phyloP scores from a whole-genome alignment of 2,329 filamentous ascomycete genomes.

The Trichoderma lentiforme region DNA sequence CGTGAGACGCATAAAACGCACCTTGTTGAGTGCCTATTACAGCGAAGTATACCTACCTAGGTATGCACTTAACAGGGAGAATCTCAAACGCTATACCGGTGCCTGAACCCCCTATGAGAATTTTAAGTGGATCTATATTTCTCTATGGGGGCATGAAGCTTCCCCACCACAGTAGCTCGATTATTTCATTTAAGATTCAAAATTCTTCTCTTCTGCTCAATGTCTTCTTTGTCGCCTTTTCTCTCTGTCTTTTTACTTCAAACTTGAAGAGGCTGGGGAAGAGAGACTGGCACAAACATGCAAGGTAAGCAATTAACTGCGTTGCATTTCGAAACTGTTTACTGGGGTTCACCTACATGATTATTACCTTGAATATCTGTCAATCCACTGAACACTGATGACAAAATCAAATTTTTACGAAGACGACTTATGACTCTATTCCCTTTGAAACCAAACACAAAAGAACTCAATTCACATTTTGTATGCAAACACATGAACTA shows the following conservation, averaged over 20 bases:
- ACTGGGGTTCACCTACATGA: constrained; percentile 36
- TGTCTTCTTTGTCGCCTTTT: constrained; percentile 16
- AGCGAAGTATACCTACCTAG: background rate
- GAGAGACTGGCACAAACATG: background rate
- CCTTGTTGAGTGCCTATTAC: background rate
- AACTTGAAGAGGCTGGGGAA: background rate
- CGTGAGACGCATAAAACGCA: background rate
- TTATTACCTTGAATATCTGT: constrained; percentile 54
- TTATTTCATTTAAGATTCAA: constrained; percentile 22
- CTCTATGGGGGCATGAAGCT: constrained; percentile 11
- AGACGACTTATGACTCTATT: constrained; percentile 41
- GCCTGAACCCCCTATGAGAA: background rate
- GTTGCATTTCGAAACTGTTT: background rate
- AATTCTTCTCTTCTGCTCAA: constrained; percentile 17
- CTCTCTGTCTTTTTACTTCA: background rate
- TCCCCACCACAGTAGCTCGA: constrained; percentile 22
- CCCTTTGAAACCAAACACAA: background rate
- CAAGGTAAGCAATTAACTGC: constrained; percentile 19
- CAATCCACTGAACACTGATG: constrained; percentile 56
- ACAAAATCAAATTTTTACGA: constrained; percentile 42
- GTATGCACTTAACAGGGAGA: background rate
- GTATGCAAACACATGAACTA: background rate
- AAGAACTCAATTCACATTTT: background rate
- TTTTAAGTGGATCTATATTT: constrained; percentile 19
- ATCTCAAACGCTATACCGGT: background rate